A percentile compares a stretch with the other conserved stretches of the same genome.
phyloP scores from a whole-genome alignment of 345 rosid genomes.

The Gossypium herbaceum region DNA sequence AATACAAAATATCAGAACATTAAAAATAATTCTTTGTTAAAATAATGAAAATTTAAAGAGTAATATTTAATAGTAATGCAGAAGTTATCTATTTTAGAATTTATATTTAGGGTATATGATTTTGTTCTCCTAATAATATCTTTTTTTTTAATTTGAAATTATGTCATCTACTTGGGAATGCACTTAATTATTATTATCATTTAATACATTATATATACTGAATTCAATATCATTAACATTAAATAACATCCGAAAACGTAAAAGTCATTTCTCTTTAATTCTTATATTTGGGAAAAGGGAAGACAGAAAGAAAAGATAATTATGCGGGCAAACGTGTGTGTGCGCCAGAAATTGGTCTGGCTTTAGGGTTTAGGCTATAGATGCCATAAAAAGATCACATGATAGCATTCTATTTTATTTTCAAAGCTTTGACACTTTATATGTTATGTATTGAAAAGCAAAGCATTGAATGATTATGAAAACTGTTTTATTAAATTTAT shows the following conservation, averaged over 20 bases:
- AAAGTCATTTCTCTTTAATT: background rate
- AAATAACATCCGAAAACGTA: background rate
- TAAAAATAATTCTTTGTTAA: background rate
- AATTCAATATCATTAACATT: no score
- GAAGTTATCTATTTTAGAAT: no score
- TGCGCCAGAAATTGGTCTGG: background rate
- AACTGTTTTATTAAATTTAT: background rate
- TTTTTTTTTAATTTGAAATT: no score
- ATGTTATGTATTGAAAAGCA: background rate
- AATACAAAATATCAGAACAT: background rate
- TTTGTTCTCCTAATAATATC: no score
- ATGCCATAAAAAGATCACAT: constrained; percentile 1
- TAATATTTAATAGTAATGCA: background rate
- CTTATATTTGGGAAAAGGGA: background rate
- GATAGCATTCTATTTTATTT: background rate
- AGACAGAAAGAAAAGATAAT: constrained; percentile 6
- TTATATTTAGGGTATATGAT: no score
- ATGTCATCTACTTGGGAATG: no score
- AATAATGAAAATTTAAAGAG: background rate
- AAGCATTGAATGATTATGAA: constrained; percentile 17
- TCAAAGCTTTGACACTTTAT: constrained; percentile 1
- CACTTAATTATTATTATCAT: no score
- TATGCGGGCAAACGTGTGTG: background rate
- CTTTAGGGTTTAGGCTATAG: background rate
- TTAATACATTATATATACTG: no score